Conservation (phyloP, 352 stramenopile species). For the Peronospora tabacina region DNA sequence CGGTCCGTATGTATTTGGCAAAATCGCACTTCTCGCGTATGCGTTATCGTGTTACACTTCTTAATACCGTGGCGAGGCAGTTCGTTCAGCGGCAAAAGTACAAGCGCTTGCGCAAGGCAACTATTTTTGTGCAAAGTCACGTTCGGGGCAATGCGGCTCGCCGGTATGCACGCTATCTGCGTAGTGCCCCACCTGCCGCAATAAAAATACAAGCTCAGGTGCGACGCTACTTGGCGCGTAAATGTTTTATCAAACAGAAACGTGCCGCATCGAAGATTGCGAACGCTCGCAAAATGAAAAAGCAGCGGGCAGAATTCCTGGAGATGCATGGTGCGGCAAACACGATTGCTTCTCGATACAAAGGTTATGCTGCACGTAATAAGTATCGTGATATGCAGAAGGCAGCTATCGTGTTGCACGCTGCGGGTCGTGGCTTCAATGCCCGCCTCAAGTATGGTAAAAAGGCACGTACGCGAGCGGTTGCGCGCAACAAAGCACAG, state of each 20-base stretch:
- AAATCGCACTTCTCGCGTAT: constrained; percentile 45
- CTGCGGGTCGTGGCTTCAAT: constrained; percentile 66
- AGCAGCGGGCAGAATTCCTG: constrained; percentile 55
- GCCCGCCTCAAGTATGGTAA: constrained; percentile 84
- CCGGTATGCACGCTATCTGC: constrained; percentile 60
- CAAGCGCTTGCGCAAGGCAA: constrained; percentile 46
- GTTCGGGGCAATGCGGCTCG: constrained; percentile 63
- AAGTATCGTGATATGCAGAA: constrained; percentile 67
- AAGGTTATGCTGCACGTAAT: constrained; percentile 48
- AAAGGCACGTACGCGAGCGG: constrained; percentile 65
- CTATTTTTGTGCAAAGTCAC: constrained; percentile 67
- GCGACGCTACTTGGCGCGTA: constrained; percentile 57
- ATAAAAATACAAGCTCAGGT: constrained; percentile 77
- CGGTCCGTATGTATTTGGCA: constrained; percentile 60
- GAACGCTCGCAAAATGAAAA: constrained; percentile 65
- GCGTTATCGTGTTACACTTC: constrained; percentile 47
- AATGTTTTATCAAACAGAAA: constrained; percentile 57
- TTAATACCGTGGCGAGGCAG: constrained; percentile 64
- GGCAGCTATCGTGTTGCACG: constrained; percentile 70
- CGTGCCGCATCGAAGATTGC: constrained; percentile 59
- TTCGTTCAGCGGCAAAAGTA: constrained; percentile 75
- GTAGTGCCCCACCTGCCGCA: constrained; percentile 60
- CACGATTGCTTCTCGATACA: constrained; percentile 70
- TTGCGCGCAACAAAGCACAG: constrained; percentile 71
- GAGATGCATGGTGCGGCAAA: constrained; percentile 52